A percentile compares a stretch with the other conserved stretches of the same genome.
Conservation (phyloP, 306 rosid species). For the Alnus rubra region DNA sequence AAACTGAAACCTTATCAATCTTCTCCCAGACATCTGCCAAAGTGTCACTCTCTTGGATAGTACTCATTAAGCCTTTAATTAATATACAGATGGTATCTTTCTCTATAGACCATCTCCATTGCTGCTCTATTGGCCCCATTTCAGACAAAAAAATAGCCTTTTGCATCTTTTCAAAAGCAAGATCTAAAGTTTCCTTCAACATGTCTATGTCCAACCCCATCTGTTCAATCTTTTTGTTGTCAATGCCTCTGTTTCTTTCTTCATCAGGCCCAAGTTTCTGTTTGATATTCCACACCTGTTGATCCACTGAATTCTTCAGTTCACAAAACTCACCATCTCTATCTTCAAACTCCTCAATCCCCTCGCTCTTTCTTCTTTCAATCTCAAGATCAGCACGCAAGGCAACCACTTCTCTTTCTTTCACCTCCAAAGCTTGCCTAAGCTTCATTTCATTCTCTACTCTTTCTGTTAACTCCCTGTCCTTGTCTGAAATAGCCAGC, state of each 20-base stretch:
- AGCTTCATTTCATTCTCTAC: constrained; percentile 49
- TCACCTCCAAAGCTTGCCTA: constrained; percentile 47
- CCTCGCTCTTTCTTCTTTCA: constrained; percentile 27
- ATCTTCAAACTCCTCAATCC: constrained; percentile 27
- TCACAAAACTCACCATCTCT: constrained; percentile 38
- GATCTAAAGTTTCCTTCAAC: constrained; percentile 73
- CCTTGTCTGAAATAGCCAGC: constrained; percentile 63
- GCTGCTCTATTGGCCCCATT: constrained; percentile 73
- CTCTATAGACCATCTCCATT: constrained; percentile 60
- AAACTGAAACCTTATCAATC: constrained; percentile 31
- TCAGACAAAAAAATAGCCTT: constrained; percentile 51
- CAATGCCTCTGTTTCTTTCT: constrained; percentile 37
- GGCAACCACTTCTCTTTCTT: constrained; percentile 52
- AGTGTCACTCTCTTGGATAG: constrained; percentile 38
- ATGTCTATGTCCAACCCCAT: constrained; percentile 81
- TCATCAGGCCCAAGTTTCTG: constrained; percentile 55
- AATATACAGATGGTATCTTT: constrained; percentile 46
- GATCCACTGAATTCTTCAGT: constrained; percentile 48
- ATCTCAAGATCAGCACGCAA: constrained; percentile 31
- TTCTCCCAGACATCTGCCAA: constrained; percentile 40
- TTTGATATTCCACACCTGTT: constrained; percentile 50
- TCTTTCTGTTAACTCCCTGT: constrained; percentile 54
- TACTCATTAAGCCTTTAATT: constrained; percentile 52
- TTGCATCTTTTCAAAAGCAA: constrained; percentile 79
- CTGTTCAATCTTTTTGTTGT: constrained; percentile 56